These are phyloP conservation scores for Hericium rajendrae DNA, from an alignment of 768 basidiomycete genomes.

Conservation along the genomic window DNA sequence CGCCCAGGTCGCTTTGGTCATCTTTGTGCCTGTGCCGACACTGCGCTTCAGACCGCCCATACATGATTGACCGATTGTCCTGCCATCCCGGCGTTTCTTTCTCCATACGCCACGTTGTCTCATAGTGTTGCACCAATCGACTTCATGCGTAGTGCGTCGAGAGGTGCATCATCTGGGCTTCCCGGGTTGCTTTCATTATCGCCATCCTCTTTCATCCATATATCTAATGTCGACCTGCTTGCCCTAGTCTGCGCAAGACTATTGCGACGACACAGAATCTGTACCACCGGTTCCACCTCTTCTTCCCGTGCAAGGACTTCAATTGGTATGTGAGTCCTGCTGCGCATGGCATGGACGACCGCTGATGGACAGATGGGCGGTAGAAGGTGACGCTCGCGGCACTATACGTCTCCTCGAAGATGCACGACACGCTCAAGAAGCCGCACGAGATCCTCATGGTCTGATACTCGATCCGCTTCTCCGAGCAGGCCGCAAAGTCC, in stretches of 20 bases:
- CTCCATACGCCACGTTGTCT: no score
- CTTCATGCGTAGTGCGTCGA: no score
- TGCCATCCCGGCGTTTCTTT: no score
- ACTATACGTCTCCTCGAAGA: slow-evolving; percentile 90
- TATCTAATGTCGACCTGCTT: not conserved
- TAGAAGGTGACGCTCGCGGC: slow-evolving; percentile 85
- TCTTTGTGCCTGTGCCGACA: no score
- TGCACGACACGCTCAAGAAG: slow-evolving; percentile 98
- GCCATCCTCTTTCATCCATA: no score
- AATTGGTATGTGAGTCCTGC: slow-evolving; percentile 48
- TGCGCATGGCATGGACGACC: not conserved
- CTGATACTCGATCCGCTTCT: slow-evolving; percentile 78
- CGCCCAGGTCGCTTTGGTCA: no score
- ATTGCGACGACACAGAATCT: slow-evolving; percentile 90
- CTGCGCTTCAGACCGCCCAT: no score
- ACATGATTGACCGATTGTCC: no score
- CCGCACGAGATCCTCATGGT: slow-evolving; percentile 87
- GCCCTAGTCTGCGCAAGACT: slow-evolving; percentile 71
- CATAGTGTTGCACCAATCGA: no score
- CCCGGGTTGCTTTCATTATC: no score
- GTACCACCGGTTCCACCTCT: slow-evolving; percentile 94
- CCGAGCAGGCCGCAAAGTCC: slow-evolving; percentile 81
- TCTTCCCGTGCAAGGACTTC: slow-evolving; percentile 91
- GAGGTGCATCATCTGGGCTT: no score
- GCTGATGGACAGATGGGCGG: not conserved